Evolutionary conservation across 2,329 filamentous ascomycete species (phyloP), one percentile per base, ranked within the genome.

Genomic region (Aureobasidium sp.): DNA sequence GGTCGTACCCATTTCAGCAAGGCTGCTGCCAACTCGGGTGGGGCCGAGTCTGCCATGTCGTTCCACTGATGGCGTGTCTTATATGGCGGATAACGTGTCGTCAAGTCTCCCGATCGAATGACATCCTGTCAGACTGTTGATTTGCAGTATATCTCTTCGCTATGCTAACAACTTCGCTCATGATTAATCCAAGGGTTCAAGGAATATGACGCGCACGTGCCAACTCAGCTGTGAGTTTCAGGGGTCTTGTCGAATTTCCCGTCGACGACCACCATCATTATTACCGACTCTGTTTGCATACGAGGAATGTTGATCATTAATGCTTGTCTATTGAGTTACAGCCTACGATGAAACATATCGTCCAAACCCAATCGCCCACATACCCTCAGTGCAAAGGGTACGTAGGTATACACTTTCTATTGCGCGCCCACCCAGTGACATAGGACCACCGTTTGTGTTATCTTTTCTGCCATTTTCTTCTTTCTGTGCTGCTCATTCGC

Each of bases 1-100:
- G 12, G n/a, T 44, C 41, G 20, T 57, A 64, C 63, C 63, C 63
- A 64, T 64, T 51, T 56, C 47, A 64, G 53, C 39, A 64, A 27
- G 15, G 63, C 63, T 36, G 52, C 51, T n/a, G 42, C 58, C 60
- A 64, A 49, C 55, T 64, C 63, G 20, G 60, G 63, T 22, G 63
- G 45, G 27, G 55, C 45, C 20, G 44, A 45, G 25, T 64, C 61
- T 25, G 61, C 59, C 63, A 64, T 64, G 17, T 53, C 27, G 53
- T 27, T 41, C 22, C 36, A 53, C 8, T n/a, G 20, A 29, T 53
- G 20, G 2, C 31, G 27, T 7, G 22, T 25, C 11, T 31, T 37
- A 31, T 59, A 15, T 59, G 31, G 8, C 20, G 17, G 5, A 31
- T 11, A 11, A 29, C 44, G n/a, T 48, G 8, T 20, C 7, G 14